Evolutionary conservation across 495 filamentous ascomycete genomes (phyloP), one percentile per base, ranked within the genome.

Genomic region (Penicillium chermesinum): DNA sequence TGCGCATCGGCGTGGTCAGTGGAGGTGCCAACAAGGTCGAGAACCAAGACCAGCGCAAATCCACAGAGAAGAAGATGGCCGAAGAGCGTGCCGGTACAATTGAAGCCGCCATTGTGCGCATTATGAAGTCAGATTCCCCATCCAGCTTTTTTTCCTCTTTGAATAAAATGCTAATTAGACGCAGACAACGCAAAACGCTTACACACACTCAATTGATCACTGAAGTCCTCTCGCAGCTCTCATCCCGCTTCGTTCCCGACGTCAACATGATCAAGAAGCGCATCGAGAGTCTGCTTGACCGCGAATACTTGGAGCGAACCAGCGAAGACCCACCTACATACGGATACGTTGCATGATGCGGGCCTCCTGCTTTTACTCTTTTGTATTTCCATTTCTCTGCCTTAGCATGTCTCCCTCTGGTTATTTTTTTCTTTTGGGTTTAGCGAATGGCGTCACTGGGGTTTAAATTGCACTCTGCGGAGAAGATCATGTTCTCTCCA

Each of bases 301-400:
- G 90, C 38, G 93, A 99, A 60, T 99, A 96, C 58, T 69, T 99
- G n/a, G 91, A 95, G 65, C 82, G 93, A 19, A 72, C 91, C 0
- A 86, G 89, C 15, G 80, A 83, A 22, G 79, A 84, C 10, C 69
- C 76, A 4, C 76, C 88, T 2, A 80, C 83, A 1, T 95, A 95
- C 58, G 75, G 78, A 27, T 96, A 96, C 62, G 63, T 96, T 45
- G 91, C 83, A 19, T 86, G 50, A 48, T 17, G 16, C 12, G 5
- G 36, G 25, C 6, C 17, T 17, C 2, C 15, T n/a, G 25, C n/a
- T n/a, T 17, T 21, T 5, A 33, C 17, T 1, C 18, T 16, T 19
- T 43, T 15, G n/a, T n/a, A 20, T 18, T 21, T 30, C 13, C 17
- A 16, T 7, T 32, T 13, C 15, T 34, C 41, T 33, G n/a, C n/a